phyloP scores from a whole-genome alignment of 768 basidiomycete genomes.

The Postia placenta region DNA sequence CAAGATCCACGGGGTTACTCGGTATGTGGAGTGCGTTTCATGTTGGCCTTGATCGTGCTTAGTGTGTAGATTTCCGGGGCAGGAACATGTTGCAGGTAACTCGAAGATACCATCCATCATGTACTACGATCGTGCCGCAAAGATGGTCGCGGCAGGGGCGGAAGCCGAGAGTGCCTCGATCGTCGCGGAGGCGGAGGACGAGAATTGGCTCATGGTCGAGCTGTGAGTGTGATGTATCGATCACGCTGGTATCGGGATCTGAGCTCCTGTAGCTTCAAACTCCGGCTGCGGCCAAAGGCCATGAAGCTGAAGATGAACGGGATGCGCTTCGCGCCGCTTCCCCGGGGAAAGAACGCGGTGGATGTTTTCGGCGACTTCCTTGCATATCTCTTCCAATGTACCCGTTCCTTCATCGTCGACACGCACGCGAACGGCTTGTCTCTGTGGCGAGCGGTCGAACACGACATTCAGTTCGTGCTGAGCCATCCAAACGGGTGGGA shows the following conservation, averaged over 20 bases:
- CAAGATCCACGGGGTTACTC: constrained; percentile 74
- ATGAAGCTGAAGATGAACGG: constrained; percentile 85
- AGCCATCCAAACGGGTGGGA: constrained; percentile 86
- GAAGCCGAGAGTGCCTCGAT: constrained; percentile 63
- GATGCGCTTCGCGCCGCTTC: constrained; percentile 67
- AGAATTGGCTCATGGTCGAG: constrained; percentile 70
- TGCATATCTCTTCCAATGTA: constrained; percentile 67
- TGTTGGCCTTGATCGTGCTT: neutral
- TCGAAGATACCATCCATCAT: constrained; percentile 77
- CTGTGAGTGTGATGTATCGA: constrained; percentile 41
- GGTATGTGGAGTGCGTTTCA: constrained; percentile 35
- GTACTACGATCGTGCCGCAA: constrained; percentile 64
- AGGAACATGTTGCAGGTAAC: constrained; percentile 82
- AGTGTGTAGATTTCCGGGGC: constrained; percentile 62
- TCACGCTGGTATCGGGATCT: neutral
- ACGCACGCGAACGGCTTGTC: constrained; percentile 74
- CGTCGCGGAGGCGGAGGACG: constrained; percentile 65
- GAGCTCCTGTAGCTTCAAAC: constrained; percentile 54
- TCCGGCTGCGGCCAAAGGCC: constrained; percentile 67
- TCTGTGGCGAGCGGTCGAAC: constrained; percentile 67
- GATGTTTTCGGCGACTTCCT: constrained; percentile 80
- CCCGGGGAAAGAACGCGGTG: constrained; percentile 59
- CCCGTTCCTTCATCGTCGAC: constrained; percentile 68
- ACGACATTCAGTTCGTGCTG: constrained; percentile 66
- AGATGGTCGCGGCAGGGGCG: constrained; percentile 67